phyloP scores from a whole-genome alignment of 352 stramenopile genomes.

The Phytophthora fragariae region DNA sequence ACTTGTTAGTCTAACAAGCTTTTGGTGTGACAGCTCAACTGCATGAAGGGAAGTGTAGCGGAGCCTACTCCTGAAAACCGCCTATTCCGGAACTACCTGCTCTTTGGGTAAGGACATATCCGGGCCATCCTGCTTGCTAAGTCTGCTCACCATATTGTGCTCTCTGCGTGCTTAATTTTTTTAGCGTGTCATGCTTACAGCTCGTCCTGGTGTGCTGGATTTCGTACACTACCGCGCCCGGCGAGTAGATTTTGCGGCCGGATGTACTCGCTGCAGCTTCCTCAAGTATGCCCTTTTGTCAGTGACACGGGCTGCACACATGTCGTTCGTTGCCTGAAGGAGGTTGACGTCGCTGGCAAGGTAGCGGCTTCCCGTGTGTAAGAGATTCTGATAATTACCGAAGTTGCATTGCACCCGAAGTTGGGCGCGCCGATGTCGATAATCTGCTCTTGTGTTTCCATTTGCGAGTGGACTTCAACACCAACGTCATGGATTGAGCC shows the following conservation, averaged over 20 bases:
- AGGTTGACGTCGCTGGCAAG: neutral
- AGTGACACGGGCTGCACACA: neutral
- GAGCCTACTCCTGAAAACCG: conserved; percentile 79
- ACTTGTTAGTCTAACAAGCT: conserved; percentile 9
- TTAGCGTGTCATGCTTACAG: conserved; percentile 82
- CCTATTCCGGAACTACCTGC: conserved; percentile 86
- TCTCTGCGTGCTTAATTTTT: conserved; percentile 4
- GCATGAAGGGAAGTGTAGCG: conserved; percentile 86
- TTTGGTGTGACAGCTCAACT: conserved; percentile 69
- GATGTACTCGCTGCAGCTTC: conserved; percentile 12
- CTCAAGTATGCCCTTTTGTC: conserved; percentile 1
- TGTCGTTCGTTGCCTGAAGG: neutral
- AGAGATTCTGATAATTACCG: conserved; percentile 18
- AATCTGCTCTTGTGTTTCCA: conserved; percentile 3
- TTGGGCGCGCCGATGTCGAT: neutral
- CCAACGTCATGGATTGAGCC: no score
- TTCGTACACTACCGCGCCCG: conserved; percentile 83
- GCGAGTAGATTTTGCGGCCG: conserved; percentile 43
- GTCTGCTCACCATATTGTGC: conserved; percentile 2
- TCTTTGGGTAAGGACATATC: conserved; percentile 71
- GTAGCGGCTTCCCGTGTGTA: conserved; percentile 4
- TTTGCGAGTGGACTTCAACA: neutral
- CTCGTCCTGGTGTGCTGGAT: conserved; percentile 87
- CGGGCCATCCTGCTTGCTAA: neutral
- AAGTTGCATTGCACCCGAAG: conserved; percentile 5